Base-by-base conservation (phyloP, 1,284 basidiomycete species). In the Ustilago curta region DNA sequence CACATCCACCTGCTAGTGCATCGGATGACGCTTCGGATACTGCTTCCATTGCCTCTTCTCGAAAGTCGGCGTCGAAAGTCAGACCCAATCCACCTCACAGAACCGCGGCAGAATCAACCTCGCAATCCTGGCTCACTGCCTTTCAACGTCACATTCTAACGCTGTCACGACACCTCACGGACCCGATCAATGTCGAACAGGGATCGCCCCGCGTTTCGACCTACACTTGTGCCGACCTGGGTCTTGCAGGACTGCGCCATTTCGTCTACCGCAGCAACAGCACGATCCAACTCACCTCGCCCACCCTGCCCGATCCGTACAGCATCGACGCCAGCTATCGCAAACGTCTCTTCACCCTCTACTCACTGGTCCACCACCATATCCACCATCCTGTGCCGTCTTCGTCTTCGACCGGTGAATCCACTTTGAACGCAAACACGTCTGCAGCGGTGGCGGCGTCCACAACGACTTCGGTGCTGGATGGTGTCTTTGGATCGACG, bases 201-300 rank as follows among this genome's bases (percentile, higher is more conserved):
- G 65, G 59, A 21, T 43, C 59, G 12, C 63, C 69, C 18, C 51
- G 62, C 11, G 68, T 70, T 2, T 59, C 45, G 12, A 43, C 63
- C 29, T 76, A 73, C 35, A 67, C 65, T 0, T 55, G 76, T 84
- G 87, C 84, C 3, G 91, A 92, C 45, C 86, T 98, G 1, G 90
- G 90, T 4, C 91, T 96, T 58, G 92, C 94, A 1, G 95, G 95
- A 0, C 86, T 99, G 27, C 89, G 93, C 29, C 96, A 99, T 85
- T 99, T 98, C 83, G 87, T 97, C 55, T 98, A 97, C 88, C 97
- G 97, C 86, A 93, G 92, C 19, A 89, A 93, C 45, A 62, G 90
- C 18, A 90, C 93, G 76, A 93, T 97, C 19, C 96, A 98, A 83
- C 88, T 96, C 35, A 97, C 94, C 0, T 87, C 89, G 71, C 94